Conservation (phyloP, 768 basidiomycete genomes). For the Suillus variegatus region DNA sequence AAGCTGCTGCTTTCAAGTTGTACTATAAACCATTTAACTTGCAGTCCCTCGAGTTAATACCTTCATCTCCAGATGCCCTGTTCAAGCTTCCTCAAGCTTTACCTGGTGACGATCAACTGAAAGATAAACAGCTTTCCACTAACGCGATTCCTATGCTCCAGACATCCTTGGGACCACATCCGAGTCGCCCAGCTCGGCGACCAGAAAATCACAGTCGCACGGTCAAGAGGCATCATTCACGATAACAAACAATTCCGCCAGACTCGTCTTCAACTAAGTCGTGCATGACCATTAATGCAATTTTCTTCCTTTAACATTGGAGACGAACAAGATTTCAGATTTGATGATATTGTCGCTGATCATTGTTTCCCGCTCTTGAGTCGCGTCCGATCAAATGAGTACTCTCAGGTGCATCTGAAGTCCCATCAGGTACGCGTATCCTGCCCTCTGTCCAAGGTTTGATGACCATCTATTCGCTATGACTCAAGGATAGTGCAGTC, state of each 20-base stretch:
- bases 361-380: not conserved
- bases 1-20: too few relatives aligned
- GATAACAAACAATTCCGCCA: not conserved
- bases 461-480: not conserved
- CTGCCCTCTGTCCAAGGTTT: not conserved
- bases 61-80: constrained; percentile 24
- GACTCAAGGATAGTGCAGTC: not conserved
- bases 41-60: constrained; percentile 31
- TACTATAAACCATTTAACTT: not conserved
- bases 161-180: constrained; percentile 6
- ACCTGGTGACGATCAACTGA: constrained; percentile 12
- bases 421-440: not conserved
- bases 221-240: not conserved
- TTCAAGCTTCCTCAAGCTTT: constrained; percentile 27
- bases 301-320: not conserved
- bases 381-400: not conserved
- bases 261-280: not conserved
- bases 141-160: not conserved
- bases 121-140: constrained; percentile 9
- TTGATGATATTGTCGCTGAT: not conserved
- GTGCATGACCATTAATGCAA: not conserved
- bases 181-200: constrained; percentile 16
- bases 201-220: constrained; percentile 17
- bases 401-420: not conserved
- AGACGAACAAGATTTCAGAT: not conserved